phyloP scores from a whole-genome alignment of 2,329 filamentous ascomycete genomes.

The Phoma sp. region DNA sequence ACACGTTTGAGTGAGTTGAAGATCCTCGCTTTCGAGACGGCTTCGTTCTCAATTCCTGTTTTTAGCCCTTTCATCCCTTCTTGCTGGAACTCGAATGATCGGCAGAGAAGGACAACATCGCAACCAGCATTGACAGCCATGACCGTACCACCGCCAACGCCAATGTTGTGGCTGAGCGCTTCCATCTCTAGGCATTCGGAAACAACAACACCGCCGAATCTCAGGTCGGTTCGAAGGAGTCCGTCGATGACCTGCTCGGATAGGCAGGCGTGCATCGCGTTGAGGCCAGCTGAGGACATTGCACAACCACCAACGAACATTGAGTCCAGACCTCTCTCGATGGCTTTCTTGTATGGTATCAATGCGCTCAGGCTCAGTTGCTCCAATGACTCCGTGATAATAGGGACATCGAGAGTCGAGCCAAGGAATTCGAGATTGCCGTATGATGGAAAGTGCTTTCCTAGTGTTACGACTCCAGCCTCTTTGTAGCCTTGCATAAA shows the following conservation, averaged over 20 bases:
- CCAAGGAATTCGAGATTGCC: constrained; percentile 94
- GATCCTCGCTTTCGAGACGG: constrained; percentile 81
- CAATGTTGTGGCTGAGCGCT: constrained; percentile 91
- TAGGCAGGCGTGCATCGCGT: constrained; percentile 93
- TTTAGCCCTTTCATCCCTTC: constrained; percentile 92
- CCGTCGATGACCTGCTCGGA: constrained; percentile 94
- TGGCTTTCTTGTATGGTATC: constrained; percentile 90
- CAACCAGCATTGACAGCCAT: constrained; percentile 98
- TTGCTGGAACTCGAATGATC: constrained; percentile 85
- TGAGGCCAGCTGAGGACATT: constrained; percentile 89
- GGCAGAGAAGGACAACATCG: constrained; percentile 87
- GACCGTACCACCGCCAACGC: constrained; percentile 94
- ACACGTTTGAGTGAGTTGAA: constrained; percentile 81
- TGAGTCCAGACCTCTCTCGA: constrained; percentile 83
- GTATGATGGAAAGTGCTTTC: constrained; percentile 96
- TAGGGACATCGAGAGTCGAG: constrained; percentile 88
- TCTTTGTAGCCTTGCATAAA: constrained; percentile 93
- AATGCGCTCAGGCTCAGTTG: constrained; percentile 91
- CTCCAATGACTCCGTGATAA: constrained; percentile 93
- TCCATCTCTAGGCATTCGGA: constrained; percentile 98
- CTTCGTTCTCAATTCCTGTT: constrained; percentile 86
- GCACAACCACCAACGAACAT: constrained; percentile 97
- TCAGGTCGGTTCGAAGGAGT: constrained; percentile 83
- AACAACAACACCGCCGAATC: constrained; percentile 90
- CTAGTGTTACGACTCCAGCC: constrained; percentile 85